These are phyloP conservation scores for Westerdykella ornata DNA, from an alignment of 2,329 filamentous ascomycete genomes.

Conservation along the genomic window DNA sequence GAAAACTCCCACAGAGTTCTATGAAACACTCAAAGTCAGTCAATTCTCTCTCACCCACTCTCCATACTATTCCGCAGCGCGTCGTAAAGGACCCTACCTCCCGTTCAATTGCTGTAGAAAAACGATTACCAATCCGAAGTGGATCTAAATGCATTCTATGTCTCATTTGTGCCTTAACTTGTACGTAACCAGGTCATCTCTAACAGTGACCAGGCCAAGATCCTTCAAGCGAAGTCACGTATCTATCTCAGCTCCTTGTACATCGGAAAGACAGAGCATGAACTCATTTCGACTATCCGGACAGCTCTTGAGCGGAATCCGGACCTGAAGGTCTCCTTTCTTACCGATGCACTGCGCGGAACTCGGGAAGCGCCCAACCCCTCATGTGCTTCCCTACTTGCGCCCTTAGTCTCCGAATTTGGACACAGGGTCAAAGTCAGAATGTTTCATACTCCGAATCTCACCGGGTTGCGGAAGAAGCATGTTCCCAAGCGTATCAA, in stretches of 20 bases:
- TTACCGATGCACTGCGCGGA: slow-evolving; percentile 85
- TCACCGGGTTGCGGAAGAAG: slow-evolving; percentile 79
- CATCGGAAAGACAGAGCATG: slow-evolving; percentile 86
- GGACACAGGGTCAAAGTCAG: slow-evolving; percentile 84
- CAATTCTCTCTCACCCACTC: slow-evolving; percentile 5
- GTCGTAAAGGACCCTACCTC: too few relatives aligned
- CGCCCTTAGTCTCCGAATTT: slow-evolving; percentile 76
- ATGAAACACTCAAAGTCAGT: slow-evolving; percentile 76
- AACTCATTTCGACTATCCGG: slow-evolving; percentile 73
- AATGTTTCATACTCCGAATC: slow-evolving; percentile 96
- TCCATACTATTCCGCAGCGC: too few relatives aligned
- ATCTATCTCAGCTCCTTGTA: slow-evolving; percentile 96
- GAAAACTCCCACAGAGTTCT: slow-evolving; percentile 79
- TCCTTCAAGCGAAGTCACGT: slow-evolving; percentile 66
- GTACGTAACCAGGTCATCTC: neutral
- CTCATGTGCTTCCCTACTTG: slow-evolving; percentile 82
- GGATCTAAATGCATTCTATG: neutral
- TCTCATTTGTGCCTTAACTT: too few relatives aligned
- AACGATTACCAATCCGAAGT: neutral
- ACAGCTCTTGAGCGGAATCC: slow-evolving; percentile 69
- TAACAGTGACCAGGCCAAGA: slow-evolving; percentile 51
- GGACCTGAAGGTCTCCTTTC: slow-evolving; percentile 71
- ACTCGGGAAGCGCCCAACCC: slow-evolving; percentile 82
- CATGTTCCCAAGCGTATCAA: slow-evolving; percentile 85
- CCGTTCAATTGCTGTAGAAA: too few relatives aligned